These are phyloP conservation scores for Penicillium sp. DNA, from an alignment of 2,329 filamentous ascomycete species.

Conservation along the genomic window DNA sequence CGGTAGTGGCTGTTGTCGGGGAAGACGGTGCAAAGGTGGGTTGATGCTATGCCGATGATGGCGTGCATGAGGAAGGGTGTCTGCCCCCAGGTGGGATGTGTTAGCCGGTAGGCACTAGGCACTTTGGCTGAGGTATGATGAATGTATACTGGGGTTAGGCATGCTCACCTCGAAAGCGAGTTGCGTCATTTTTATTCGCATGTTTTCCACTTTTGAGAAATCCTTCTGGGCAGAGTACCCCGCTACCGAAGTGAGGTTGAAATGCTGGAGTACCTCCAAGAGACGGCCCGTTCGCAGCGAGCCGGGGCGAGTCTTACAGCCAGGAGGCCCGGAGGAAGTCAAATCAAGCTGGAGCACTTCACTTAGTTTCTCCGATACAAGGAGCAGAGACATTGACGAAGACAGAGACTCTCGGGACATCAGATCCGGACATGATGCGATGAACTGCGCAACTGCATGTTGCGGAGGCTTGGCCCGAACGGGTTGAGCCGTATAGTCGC, in stretches of 20 bases:
- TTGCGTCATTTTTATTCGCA: constrained; percentile 29
- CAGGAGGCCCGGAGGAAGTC: background rate
- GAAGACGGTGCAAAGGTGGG: constrained; percentile 32
- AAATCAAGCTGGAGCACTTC: constrained; percentile 20
- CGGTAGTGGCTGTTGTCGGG: constrained; percentile 29
- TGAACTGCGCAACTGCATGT: constrained; percentile 16
- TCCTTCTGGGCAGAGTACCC: constrained; percentile 10
- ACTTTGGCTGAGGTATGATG: background rate
- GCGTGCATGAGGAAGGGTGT: constrained; percentile 43
- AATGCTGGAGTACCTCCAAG: constrained; percentile 33
- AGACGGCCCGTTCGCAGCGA: background rate
- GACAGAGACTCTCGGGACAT: constrained; percentile 17
- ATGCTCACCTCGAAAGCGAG: constrained; percentile 34
- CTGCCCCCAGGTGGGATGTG: constrained; percentile 13
- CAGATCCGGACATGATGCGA: constrained; percentile 14
- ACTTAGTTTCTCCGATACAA: constrained; percentile 26
- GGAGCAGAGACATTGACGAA: constrained; percentile 23
- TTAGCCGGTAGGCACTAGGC: background rate
- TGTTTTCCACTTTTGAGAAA: constrained; percentile 14
- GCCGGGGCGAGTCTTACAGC: background rate
- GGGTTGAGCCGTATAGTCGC: constrained; percentile 27
- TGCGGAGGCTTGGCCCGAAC: constrained; percentile 3
- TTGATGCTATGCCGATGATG: constrained; percentile 35
- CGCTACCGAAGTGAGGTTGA: constrained; percentile 22
- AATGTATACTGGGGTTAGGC: background rate